Conservation (phyloP, 2,329 filamentous ascomycete genomes). For the Botrytis aclada region DNA sequence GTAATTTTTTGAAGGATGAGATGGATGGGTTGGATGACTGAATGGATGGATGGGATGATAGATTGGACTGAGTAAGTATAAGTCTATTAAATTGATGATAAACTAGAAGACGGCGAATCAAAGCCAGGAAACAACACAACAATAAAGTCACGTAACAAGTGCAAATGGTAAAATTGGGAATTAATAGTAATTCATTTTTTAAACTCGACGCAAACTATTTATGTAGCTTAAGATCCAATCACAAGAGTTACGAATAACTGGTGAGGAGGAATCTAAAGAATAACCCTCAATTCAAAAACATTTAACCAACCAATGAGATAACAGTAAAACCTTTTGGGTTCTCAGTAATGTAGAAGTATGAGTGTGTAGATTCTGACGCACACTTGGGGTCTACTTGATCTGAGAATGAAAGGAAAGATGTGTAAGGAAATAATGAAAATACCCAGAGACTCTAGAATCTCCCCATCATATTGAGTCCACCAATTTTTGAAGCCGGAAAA, state of each 20-base stretch:
- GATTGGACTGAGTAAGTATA: neutral
- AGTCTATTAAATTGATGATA: too few relatives aligned
- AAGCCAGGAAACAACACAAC: neutral
- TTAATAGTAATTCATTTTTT: neutral
- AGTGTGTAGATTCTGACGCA: too few relatives aligned
- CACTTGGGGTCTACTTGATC: too few relatives aligned
- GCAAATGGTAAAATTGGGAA: neutral
- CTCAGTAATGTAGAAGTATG: neutral
- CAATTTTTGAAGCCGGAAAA: neutral
- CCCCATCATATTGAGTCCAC: neutral
- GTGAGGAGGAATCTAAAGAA: neutral
- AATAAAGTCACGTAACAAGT: too few relatives aligned
- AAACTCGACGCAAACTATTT: neutral
- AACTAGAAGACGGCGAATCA: neutral
- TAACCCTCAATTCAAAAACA: neutral
- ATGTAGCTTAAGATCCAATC: neutral
- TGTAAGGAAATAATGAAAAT: neutral
- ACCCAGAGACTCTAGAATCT: neutral
- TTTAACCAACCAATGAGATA: neutral
- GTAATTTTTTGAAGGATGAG: neutral
- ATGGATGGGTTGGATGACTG: too few relatives aligned
- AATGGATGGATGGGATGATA: too few relatives aligned
- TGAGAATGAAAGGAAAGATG: neutral
- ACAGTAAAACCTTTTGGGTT: neutral
- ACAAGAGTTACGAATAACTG: neutral